Percentiles rank a stretch among this genome's conserved stretches.
Evolutionary conservation across 2,329 filamentous ascomycete species (phyloP).

Genomic region (Scedosporium dehoogii): DNA sequence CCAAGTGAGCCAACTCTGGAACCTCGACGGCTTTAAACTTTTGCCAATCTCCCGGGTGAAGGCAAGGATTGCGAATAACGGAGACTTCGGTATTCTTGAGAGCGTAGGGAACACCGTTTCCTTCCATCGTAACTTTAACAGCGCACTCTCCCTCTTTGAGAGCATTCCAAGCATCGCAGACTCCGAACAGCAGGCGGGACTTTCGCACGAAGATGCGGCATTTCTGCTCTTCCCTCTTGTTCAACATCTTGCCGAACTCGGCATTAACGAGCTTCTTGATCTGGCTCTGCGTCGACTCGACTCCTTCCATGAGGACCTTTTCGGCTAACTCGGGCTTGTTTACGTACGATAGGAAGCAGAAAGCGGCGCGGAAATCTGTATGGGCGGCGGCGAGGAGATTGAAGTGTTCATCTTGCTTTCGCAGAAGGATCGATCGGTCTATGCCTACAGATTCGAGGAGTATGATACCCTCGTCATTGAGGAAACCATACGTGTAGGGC

Average conservation of each 20-base stretch:
- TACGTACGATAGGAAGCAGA: conserved; percentile 24
- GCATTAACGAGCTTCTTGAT: conserved; percentile 19
- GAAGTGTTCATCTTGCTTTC: conserved; percentile 26
- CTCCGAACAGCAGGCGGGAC: conserved; percentile 27
- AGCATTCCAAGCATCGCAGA: conserved; percentile 24
- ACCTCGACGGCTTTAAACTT: conserved; percentile 28
- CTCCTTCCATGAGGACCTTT: conserved; percentile 23
- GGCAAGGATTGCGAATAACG: conserved; percentile 30
- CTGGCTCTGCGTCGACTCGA: conserved; percentile 19
- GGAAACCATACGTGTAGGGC: conserved; percentile 27
- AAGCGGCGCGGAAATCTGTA: conserved; percentile 18
- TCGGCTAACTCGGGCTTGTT: conserved; percentile 24
- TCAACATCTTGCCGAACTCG: conserved; percentile 21
- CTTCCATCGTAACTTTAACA: conserved; percentile 24
- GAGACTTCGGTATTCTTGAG: conserved; percentile 24
- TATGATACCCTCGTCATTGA: conserved; percentile 31
- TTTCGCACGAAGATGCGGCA: conserved; percentile 26
- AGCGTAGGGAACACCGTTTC: conserved; percentile 21
- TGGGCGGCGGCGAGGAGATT: conserved; percentile 19
- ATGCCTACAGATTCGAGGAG: conserved; percentile 27
- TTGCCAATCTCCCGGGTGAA: conserved; percentile 30
- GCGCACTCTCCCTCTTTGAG: conserved; percentile 27
- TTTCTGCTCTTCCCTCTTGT: conserved; percentile 21
- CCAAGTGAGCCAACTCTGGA: conserved; percentile 23
- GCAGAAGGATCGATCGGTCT: conserved; percentile 17